Conservation (phyloP, 495 filamentous ascomycete genomes). For the Collariella sp. region DNA sequence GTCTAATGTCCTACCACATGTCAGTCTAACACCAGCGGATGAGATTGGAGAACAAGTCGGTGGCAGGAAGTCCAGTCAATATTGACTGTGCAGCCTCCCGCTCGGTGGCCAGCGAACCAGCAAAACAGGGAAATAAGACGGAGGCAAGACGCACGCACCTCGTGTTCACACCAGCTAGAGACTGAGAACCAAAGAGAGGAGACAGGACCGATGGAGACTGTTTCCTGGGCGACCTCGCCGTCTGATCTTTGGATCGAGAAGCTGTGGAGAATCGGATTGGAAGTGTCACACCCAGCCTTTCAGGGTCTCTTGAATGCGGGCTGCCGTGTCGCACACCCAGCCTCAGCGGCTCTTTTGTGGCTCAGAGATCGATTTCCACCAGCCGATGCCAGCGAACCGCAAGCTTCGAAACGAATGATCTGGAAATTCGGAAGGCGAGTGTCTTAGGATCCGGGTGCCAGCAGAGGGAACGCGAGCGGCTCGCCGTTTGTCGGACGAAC, state of each 20-base stretch:
- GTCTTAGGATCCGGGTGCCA: neutral
- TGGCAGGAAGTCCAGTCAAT: conserved; percentile 15
- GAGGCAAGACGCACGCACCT: conserved; percentile 10
- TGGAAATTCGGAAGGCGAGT: neutral
- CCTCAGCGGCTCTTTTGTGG: neutral
- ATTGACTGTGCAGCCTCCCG: conserved; percentile 12
- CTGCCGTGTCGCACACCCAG: neutral
- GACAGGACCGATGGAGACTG: neutral
- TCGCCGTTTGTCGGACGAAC: neutral
- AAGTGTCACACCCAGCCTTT: neutral
- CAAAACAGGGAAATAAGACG: neutral
- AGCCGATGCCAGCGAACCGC: neutral
- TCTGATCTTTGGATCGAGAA: neutral
- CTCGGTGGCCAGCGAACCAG: neutral
- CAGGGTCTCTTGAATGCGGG: neutral
- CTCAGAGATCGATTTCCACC: neutral
- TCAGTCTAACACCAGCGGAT: neutral
- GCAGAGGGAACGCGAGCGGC: neutral
- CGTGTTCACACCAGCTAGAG: conserved; percentile 6
- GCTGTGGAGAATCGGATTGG: neutral
- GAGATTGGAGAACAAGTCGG: neutral
- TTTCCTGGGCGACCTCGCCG: neutral
- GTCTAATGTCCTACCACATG: neutral
- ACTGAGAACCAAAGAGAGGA: too few species aligned
- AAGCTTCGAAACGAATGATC: neutral